Evolutionary conservation across 768 basidiomycete species (phyloP), one percentile per base, ranked within the genome.

Genomic region (Boletus rufocinnamomeus): DNA sequence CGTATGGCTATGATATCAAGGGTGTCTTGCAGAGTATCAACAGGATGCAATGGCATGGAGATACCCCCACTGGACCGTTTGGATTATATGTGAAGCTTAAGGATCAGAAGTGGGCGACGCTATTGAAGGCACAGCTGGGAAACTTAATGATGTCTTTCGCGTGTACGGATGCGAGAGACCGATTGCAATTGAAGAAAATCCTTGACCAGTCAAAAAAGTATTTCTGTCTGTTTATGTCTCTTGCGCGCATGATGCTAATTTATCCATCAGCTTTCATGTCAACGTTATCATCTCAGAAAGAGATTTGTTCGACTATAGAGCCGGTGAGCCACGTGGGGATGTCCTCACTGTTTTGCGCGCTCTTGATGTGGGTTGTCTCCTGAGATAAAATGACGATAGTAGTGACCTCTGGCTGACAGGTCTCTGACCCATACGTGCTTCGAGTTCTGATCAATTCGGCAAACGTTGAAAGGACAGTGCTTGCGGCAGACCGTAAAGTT

Each of bases 291-390:
- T 89, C 52, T 80, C 83, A 25, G 79, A 83, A 57, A 85, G 80
- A 40, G 93, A 95, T 66, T 63, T 91, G 41, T 98, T 97, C 69
- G 92, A 97, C 67, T 95, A 83, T 64, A 78, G 79, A 38, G 58
- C 63, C 2, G 94, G 94, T 28, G 93, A 96, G 67, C 87, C 89
- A 13, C 80, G 82, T 2, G 67, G 68, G 21, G 58, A 80, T 23
- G 80, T 87, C 52, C 76, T 84, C 4, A 98, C 95, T 7, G 82
- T 95, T 27, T 78, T 96, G 27, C 87, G 93, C 27, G 88, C 88
- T 19, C 80, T 98, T 9, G 85, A 89, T 28, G 96, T 94, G 61
- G 9, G 83, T 41, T 47, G 23, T 54, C 6, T 14, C 10, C 28
- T 34, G 48, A 21, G 23, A 45, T 49, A 10, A 6, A 37, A 16